Conservation (phyloP, 1,139 yeast genomes). For the Yamadazyma mexicana region DNA sequence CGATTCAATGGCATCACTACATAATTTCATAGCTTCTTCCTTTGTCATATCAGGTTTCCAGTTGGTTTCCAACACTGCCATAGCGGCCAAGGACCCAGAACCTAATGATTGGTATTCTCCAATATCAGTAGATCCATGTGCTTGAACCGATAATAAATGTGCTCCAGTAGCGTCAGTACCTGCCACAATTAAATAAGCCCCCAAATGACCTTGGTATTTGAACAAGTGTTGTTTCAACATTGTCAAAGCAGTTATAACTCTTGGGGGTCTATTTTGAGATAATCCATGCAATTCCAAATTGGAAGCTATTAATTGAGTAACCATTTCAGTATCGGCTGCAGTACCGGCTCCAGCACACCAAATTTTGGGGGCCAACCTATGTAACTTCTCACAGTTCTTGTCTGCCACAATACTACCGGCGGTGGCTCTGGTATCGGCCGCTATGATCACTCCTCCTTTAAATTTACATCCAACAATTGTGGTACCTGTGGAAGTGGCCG, state of each 20-base stretch:
- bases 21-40: slow-evolving; percentile 87
- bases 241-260: slow-evolving; percentile 92
- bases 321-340: slow-evolving; percentile 99
- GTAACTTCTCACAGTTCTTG: slow-evolving; percentile 95
- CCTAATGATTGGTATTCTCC: slow-evolving; percentile 93
- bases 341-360: slow-evolving; percentile 99
- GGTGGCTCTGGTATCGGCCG: slow-evolving; percentile 98
- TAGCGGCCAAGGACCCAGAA: slow-evolving; percentile 97
- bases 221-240: slow-evolving; percentile 92
- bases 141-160: slow-evolving; percentile 88
- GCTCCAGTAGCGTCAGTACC: slow-evolving; percentile 98
- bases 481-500: slow-evolving; percentile 96
- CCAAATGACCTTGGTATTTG: slow-evolving; percentile 95
- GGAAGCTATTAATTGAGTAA: slow-evolving; percentile 87
- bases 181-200: slow-evolving; percentile 95
- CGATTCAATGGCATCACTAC: slow-evolving; percentile 91
- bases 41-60: slow-evolving; percentile 78
- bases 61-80: slow-evolving; percentile 91
- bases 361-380: slow-evolving; percentile 85
- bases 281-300: slow-evolving; percentile 87
- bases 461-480: slow-evolving; percentile 96
- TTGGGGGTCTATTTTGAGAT: slow-evolving; percentile 80
- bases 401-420: slow-evolving; percentile 96
- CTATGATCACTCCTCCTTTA: slow-evolving; percentile 91
- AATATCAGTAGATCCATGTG: slow-evolving; percentile 96